Evolutionary conservation across 2,329 filamentous ascomycete species (phyloP).

Genomic region (Xylaria sp.): DNA sequence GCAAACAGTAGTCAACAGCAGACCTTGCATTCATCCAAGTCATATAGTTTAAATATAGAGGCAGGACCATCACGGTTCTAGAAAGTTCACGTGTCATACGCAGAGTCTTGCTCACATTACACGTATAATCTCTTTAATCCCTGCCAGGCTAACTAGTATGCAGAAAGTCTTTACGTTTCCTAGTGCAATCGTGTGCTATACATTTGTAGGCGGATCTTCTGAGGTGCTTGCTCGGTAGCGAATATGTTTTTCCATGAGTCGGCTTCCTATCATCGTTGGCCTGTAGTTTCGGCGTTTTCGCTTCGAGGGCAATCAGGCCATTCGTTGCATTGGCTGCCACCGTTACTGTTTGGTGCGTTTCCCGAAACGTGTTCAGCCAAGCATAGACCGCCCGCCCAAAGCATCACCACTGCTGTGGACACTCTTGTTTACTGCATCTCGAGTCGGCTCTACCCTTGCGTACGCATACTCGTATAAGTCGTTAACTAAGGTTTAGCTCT

Average conservation of each 20-base stretch:
- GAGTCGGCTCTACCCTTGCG: background rate
- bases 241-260: constrained; percentile 22
- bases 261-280: constrained; percentile 9
- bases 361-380: constrained; percentile 17
- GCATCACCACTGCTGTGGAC: too few relatives aligned
- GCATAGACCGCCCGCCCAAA: background rate
- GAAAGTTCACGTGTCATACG: constrained; percentile 39
- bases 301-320: constrained; percentile 25
- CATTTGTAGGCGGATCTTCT: background rate
- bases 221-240: constrained; percentile 17
- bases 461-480: background rate
- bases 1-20: background rate
- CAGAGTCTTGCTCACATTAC: too few relatives aligned
- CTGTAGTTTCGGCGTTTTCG: constrained; percentile 25
- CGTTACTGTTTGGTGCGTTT: constrained; percentile 20
- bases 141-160: too few relatives aligned
- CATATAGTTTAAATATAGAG: constrained; percentile 1
- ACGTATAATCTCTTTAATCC: too few relatives aligned
- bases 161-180: too few relatives aligned
- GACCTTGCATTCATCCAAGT: constrained; percentile 28
- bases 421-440: background rate
- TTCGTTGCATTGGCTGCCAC: constrained; percentile 5
- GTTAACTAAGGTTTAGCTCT: background rate
- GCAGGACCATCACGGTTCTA: constrained; percentile 22
- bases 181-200: too few relatives aligned